Evolutionary conservation across 768 basidiomycete genomes (phyloP).

Genomic region (Kwoniella heveanensis): DNA sequence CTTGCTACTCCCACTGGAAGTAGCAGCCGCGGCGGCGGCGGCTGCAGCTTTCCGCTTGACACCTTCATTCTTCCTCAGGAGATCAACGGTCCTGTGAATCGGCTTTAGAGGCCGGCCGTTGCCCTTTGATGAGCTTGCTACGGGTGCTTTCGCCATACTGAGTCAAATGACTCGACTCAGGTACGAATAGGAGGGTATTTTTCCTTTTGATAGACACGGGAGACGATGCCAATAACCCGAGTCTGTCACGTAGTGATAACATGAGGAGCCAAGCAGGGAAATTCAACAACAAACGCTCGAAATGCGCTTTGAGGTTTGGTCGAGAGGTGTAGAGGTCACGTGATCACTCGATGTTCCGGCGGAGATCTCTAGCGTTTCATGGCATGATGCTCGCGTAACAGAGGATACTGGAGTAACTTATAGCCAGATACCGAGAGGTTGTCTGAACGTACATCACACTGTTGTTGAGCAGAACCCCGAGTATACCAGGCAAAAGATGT

Average conservation of each 20-base stretch:
- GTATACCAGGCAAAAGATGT: background rate
- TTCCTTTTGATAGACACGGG: too few relatives aligned
- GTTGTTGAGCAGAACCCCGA: background rate
- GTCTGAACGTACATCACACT: too few relatives aligned
- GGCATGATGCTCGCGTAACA: too few relatives aligned
- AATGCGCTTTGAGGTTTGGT: background rate
- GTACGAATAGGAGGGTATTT: too few relatives aligned
- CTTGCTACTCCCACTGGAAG: background rate
- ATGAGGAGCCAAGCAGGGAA: too few relatives aligned
- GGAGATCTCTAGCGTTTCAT: background rate
- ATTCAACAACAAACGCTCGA: slow-evolving; percentile 1
- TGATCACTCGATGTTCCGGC: background rate
- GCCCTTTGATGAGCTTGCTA: slow-evolving; percentile 17
- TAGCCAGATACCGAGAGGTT: too few relatives aligned
- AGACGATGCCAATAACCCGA: too few relatives aligned
- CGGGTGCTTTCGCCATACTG: slow-evolving; percentile 18
- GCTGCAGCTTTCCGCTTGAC: slow-evolving; percentile 4
- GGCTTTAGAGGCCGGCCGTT: slow-evolving; percentile 14
- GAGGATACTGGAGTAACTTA: too few relatives aligned
- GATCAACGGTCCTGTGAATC: slow-evolving; percentile 35
- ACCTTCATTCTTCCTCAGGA: slow-evolving; percentile 28
- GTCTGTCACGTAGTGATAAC: too few relatives aligned
- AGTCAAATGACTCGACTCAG: background rate
- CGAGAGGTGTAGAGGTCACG: background rate
- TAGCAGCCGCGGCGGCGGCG: background rate